Evolutionary conservation across 2,329 filamentous ascomycete genomes (phyloP).

Genomic region (Fusarium tanahbumbuense): DNA sequence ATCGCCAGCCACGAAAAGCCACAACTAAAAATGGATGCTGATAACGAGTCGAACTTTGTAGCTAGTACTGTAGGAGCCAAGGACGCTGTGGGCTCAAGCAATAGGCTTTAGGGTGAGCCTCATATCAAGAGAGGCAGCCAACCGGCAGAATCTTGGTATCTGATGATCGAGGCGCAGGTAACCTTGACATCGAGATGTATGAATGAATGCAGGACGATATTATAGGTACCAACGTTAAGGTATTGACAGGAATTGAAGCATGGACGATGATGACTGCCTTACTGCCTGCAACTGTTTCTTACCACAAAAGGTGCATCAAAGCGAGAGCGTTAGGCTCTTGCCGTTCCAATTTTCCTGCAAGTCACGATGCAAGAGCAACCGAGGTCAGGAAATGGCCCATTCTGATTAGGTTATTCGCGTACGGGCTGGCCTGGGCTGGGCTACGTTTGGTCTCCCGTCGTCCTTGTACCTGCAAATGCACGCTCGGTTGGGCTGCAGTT

Average conservation of each 20-base stretch:
- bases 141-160: not conserved
- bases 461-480: conserved; percentile 30
- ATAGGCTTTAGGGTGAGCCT: conserved; percentile 15
- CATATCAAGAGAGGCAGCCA: not conserved
- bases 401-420: conserved; percentile 7
- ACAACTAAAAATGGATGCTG: not conserved
- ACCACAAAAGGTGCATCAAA: conserved; percentile 7
- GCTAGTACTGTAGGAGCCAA: not conserved
- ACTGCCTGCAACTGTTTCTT: not conserved
- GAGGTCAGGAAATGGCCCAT: conserved; percentile 8
- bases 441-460: conserved; percentile 19
- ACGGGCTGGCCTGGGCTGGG: not conserved
- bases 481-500: conserved; percentile 43
- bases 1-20: conserved; percentile 19
- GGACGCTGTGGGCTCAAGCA: not conserved
- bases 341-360: conserved; percentile 14
- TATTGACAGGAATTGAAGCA: not conserved
- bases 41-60: conserved; percentile 11
- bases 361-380: conserved; percentile 16
- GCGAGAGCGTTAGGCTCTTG: not conserved
- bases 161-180: conserved; percentile 1
- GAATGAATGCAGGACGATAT: not conserved
- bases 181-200: conserved; percentile 2
- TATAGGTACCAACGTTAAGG: not conserved
- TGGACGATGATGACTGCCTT: not conserved